Conservation (phyloP, 768 basidiomycete genomes). For the Coprinellus aureogranulatus region DNA sequence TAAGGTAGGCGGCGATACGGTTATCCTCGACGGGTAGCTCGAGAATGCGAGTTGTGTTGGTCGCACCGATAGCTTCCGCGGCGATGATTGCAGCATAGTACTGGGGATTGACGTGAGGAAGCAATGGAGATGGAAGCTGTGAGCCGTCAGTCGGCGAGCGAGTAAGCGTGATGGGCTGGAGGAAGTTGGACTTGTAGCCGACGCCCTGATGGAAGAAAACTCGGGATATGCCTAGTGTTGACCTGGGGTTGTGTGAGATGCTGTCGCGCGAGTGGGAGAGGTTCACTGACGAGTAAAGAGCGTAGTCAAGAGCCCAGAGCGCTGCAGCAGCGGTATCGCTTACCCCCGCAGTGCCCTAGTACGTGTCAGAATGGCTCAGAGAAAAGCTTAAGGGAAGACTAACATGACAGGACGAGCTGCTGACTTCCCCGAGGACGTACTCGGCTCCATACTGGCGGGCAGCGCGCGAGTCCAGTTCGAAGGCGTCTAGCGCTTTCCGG, state of each 20-base stretch:
- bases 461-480: slow-evolving; percentile 50
- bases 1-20: slow-evolving; percentile 60
- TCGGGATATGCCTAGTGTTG: slow-evolving; percentile 48
- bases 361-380: neutral
- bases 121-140: slow-evolving; percentile 43
- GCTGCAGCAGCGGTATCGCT: slow-evolving; percentile 69
- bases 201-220: slow-evolving; percentile 65
- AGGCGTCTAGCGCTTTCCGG: slow-evolving; percentile 52
- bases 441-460: slow-evolving; percentile 42
- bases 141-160: slow-evolving; percentile 57
- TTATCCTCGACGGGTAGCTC: slow-evolving; percentile 48
- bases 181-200: slow-evolving; percentile 69
- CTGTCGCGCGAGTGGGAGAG: neutral
- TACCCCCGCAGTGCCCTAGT: slow-evolving; percentile 48
- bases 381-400: slow-evolving; percentile 8
- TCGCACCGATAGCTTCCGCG: slow-evolving; percentile 53
- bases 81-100: slow-evolving; percentile 66
- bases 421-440: slow-evolving; percentile 65
- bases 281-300: slow-evolving; percentile 46
- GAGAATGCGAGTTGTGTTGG: slow-evolving; percentile 35
- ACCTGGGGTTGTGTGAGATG: slow-evolving; percentile 22
- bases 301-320: slow-evolving; percentile 67
- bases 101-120: slow-evolving; percentile 59
- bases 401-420: slow-evolving; percentile 46
- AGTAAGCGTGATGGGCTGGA: slow-evolving; percentile 60